A percentile compares a stretch with the other conserved stretches of the same genome.
These are phyloP conservation scores for Rhodotorula mucilaginosa DNA, from an alignment of 1,284 basidiomycete genomes.

Conservation along the genomic window DNA sequence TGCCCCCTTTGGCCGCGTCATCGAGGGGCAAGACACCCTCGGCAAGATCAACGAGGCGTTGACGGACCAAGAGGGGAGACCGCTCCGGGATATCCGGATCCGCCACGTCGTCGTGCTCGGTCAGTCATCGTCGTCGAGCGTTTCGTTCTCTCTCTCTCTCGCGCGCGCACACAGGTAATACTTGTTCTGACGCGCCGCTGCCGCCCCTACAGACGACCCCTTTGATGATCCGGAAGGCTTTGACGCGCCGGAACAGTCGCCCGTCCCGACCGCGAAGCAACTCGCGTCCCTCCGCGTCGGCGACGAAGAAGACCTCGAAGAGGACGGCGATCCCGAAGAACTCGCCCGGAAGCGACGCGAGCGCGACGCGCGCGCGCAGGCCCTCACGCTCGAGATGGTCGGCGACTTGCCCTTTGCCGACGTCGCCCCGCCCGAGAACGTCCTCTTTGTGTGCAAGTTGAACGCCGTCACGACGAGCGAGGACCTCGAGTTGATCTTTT, in stretches of 20 bases:
- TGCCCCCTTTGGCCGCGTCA: slow-evolving; percentile 89
- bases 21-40: slow-evolving; percentile 88
- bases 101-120: slow-evolving; percentile 88
- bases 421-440: slow-evolving; percentile 95
- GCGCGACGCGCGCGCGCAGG: slow-evolving; percentile 85
- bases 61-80: slow-evolving; percentile 80
- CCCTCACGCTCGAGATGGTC: slow-evolving; percentile 97
- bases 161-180: no score
- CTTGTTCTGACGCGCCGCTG: neutral
- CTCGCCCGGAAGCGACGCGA: slow-evolving; percentile 73
- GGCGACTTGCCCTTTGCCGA: slow-evolving; percentile 98
- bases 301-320: slow-evolving; percentile 70
- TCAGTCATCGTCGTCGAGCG: slow-evolving; percentile 51
- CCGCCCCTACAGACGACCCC: slow-evolving; percentile 72
- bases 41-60: slow-evolving; percentile 91
- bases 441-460: slow-evolving; percentile 97
- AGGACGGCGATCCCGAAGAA: slow-evolving; percentile 60
- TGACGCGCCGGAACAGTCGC: slow-evolving; percentile 69
- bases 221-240: slow-evolving; percentile 81
- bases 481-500: slow-evolving; percentile 96
- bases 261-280: slow-evolving; percentile 54
- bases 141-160: no score
- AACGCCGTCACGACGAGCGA: slow-evolving; percentile 94
- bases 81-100: slow-evolving; percentile 89
- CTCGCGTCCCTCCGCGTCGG: slow-evolving; percentile 66